Evolutionary conservation across 2,329 filamentous ascomycete species (phyloP), one percentile per base, ranked within the genome.

Genomic region (Thelonectria olida): DNA sequence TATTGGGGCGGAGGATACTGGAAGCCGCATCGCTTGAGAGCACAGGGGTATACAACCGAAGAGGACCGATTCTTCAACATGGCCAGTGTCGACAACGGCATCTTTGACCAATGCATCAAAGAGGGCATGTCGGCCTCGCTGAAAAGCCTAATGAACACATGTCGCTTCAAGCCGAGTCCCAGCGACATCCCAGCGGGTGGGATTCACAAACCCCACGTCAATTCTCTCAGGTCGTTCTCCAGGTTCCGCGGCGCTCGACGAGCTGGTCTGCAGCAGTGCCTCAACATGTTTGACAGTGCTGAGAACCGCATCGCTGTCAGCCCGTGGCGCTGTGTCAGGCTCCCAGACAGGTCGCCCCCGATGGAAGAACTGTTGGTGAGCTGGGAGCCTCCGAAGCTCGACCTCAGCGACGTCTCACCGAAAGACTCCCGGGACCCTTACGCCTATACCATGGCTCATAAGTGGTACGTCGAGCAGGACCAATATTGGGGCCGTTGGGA

Each of bases 181-280:
- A 19, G 31, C 4, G 42, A 56, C 20, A 27, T 44, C 5, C 25
- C 52, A 6, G 22, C 23, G 23, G 7, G 31, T 34, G 7, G 53
- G 51, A 7, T 20, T 22, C 5, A 45, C 20, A 19, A 55, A 6
- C 39, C 50, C 5, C 42, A 17, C 20, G 27, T 71, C 54, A 62
- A 67, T 19, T 58, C 60, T 2, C 65, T 73, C 27, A 39, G 64
- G 12, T 51, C 64, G 17, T 80, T 76, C 63, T 74, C 77, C 2
- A 54, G 51, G 3, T 76, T 79, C 52, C 79, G 80, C 10, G 82
- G 81, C 1, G 75, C 74, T 54, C 75, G 78, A 41, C 79, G 83
- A 44, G 82, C 81, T 7, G 82, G 77, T 17, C 70, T 84, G 20
- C 81, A 84, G 64, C 75, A 77, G 27, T 75, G 74, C 17, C 73